Evolutionary conservation across 192 early-diverging fungal genomes (phyloP).

Genomic region (Backusella tuberculispora): DNA sequence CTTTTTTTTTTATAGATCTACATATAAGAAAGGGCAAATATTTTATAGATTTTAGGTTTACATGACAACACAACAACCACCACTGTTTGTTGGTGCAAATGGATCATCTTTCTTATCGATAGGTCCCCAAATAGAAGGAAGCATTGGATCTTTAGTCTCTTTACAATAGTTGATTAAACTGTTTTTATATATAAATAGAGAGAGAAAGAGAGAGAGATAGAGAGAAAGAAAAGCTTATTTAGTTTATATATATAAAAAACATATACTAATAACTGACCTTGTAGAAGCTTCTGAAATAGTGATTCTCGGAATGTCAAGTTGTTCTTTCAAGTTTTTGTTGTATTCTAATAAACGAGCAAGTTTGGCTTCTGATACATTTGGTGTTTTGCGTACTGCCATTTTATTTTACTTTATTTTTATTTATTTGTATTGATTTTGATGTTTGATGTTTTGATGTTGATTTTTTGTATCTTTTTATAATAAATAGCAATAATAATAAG

Average conservation of each 20-base stretch:
- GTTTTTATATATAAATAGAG: neutral
- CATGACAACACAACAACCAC: slow-evolving; percentile 44
- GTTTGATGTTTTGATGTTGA: too few relatives aligned
- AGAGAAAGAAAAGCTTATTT: slow-evolving; percentile 14
- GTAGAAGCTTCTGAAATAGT: slow-evolving; percentile 45
- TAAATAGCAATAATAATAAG: too few relatives aligned
- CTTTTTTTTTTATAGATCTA: neutral
- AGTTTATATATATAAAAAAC: slow-evolving; percentile 7
- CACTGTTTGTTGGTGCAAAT: slow-evolving; percentile 38
- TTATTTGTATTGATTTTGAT: neutral
- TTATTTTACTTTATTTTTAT: neutral
- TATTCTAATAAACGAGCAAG: slow-evolving; percentile 43
- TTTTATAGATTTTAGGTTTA: slow-evolving; percentile 23
- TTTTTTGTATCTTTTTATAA: too few relatives aligned
- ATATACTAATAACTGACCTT: slow-evolving; percentile 15
- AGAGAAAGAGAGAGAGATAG: too few relatives aligned
- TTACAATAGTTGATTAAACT: slow-evolving; percentile 50
- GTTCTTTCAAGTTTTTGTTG: slow-evolving; percentile 44
- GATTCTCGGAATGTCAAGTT: slow-evolving; percentile 46
- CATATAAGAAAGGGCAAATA: neutral
- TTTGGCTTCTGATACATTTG: slow-evolving; percentile 49
- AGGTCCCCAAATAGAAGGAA: slow-evolving; percentile 51
- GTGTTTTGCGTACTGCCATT: slow-evolving; percentile 27
- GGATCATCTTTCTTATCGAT: slow-evolving; percentile 48
- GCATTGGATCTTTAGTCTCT: slow-evolving; percentile 41